phyloP scores from a whole-genome alignment of 2,329 filamentous ascomycete species.

The Paracamarosporium sp. region DNA sequence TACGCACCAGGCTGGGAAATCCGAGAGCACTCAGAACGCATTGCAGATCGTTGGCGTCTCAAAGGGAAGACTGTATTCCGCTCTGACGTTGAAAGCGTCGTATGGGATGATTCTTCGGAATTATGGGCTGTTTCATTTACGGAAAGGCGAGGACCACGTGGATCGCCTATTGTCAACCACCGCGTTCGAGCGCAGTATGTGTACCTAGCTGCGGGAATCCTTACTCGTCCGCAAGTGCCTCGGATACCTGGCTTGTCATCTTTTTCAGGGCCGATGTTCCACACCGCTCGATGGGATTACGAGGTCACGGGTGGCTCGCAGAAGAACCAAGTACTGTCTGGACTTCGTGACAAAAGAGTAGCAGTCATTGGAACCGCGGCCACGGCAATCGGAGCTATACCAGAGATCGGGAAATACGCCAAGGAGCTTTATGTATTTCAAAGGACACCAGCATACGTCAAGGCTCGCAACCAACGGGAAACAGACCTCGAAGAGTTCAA shows the following conservation, averaged over 20 bases:
- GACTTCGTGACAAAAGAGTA: constrained; percentile 27
- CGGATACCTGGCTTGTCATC: constrained; percentile 51
- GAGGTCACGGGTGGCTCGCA: constrained; percentile 47
- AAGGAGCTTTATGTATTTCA: constrained; percentile 51
- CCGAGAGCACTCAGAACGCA: constrained; percentile 49
- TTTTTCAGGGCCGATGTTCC: constrained; percentile 52
- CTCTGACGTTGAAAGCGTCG: constrained; percentile 37
- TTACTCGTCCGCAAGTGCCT: constrained; percentile 42
- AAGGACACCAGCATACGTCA: constrained; percentile 49
- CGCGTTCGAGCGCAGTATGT: constrained; percentile 37
- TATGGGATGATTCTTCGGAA: constrained; percentile 49
- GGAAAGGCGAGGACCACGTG: constrained; percentile 24
- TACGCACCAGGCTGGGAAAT: constrained; percentile 53
- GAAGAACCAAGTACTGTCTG: constrained; percentile 30
- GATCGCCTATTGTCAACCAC: background rate
- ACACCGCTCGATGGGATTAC: constrained; percentile 56
- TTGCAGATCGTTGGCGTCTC: constrained; percentile 33
- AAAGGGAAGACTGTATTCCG: constrained; percentile 47
- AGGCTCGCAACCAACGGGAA: constrained; percentile 39
- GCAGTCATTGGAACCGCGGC: constrained; percentile 47
- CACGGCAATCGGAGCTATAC: constrained; percentile 51
- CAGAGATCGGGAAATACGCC: constrained; percentile 46
- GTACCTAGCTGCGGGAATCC: constrained; percentile 47
- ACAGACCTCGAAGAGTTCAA: constrained; percentile 54
- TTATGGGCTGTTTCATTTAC: background rate